These are phyloP conservation scores for Backusella parvicylindrica DNA, from an alignment of 192 early-diverging fungal species.

Conservation along the genomic window DNA sequence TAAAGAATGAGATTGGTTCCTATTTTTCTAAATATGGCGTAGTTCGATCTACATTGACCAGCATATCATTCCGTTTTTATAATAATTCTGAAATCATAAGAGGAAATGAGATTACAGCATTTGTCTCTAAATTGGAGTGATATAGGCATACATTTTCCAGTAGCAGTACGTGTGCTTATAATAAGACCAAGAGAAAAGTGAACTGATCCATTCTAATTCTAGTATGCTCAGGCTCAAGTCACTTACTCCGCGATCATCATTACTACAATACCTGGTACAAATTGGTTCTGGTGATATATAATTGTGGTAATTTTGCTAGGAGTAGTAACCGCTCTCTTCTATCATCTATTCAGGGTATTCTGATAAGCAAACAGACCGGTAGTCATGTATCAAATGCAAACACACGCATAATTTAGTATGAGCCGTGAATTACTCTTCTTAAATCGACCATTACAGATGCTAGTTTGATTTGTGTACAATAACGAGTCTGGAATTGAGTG, in stretches of 20 bases:
- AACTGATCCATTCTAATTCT: background rate
- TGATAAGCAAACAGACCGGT: background rate
- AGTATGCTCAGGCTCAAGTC: background rate
- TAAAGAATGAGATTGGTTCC: background rate
- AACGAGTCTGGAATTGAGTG: background rate
- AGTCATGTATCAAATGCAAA: background rate
- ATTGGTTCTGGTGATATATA: background rate
- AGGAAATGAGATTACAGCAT: background rate
- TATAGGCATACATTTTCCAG: background rate
- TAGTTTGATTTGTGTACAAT: background rate
- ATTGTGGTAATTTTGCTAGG: background rate
- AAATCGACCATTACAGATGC: background rate
- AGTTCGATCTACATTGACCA: background rate
- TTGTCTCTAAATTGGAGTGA: background rate
- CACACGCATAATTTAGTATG: background rate
- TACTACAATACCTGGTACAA: slow-evolving; percentile 1
- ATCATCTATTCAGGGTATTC: background rate
- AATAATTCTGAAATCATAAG: background rate
- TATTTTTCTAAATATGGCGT: background rate
- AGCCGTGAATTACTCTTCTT: background rate
- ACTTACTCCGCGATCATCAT: background rate
- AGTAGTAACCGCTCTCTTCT: background rate
- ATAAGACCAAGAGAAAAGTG: background rate
- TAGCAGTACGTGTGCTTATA: background rate
- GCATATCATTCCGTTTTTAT: background rate